Evolutionary conservation across 495 filamentous ascomycete genomes (phyloP).

Genomic region (Antarctomyces pellizariae): DNA sequence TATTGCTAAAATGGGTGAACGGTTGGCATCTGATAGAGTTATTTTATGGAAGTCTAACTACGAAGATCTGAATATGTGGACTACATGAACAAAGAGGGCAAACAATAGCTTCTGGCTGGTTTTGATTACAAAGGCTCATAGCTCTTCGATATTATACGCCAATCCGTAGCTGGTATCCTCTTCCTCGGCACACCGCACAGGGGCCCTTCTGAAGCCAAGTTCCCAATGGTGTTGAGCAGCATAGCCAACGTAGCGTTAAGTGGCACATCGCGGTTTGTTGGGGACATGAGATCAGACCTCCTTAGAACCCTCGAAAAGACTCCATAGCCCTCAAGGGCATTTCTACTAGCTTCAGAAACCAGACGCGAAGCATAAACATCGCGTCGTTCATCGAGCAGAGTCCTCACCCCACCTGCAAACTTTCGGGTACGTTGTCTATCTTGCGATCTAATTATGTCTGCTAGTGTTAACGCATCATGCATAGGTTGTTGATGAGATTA

Average conservation of each 20-base stretch:
- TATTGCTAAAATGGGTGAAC: no score
- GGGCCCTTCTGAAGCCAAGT: constrained; percentile 14
- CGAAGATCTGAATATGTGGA: no score
- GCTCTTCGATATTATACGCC: constrained; percentile 15
- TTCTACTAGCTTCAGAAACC: constrained; percentile 3
- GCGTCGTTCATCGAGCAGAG: constrained; percentile 4
- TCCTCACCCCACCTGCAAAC: neutral
- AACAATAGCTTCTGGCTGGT: no score
- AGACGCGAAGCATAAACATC: constrained; percentile 1
- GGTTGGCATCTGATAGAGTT: no score
- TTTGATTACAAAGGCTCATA: no score
- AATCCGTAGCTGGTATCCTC: constrained; percentile 15
- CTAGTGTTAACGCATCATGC: no score
- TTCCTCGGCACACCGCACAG: constrained; percentile 28
- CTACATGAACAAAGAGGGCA: no score
- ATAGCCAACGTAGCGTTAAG: constrained; percentile 1
- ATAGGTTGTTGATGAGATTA: no score
- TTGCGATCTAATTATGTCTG: no score
- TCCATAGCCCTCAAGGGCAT: constrained; percentile 2
- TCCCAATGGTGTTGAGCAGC: neutral
- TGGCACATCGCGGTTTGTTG: neutral
- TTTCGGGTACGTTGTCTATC: neutral
- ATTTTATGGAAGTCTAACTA: no score
- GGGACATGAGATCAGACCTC: neutral
- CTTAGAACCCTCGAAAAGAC: constrained; percentile 1